Evolutionary conservation across 805 yeast genomes (phyloP), one percentile per base, ranked within the genome.

Genomic region (Kuraishia cidri): DNA sequence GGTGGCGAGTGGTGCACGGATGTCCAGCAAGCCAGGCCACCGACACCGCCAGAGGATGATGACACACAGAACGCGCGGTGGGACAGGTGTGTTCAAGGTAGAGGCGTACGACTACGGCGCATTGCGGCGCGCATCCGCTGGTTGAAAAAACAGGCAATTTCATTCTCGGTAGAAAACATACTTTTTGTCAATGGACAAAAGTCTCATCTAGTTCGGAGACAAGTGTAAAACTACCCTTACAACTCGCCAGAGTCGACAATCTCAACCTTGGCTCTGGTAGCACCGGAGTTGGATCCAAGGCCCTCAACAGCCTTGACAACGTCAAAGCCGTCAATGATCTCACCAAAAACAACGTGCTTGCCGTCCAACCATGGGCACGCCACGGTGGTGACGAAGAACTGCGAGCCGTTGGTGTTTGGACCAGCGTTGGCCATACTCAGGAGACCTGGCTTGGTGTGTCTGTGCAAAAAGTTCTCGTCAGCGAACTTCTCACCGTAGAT

Each of bases 371-470:
- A 84, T 40, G 92, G 81, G 52, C 80, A 69, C 45, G 79, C 69
- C 34, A 83, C 88, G 37, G 95, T 86, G 60, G 96, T 86, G 67
- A 86, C 81, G 74, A 90, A 88, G 66, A 88, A 88, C 68, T 88
- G 97, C 35, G 96, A 87, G 37, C 97, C 97, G 68, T 90, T 90
- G 67, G 97, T 85, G 79, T 86, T 84, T 62, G 94, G 95, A 49
- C 97, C 97, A 43, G 97, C 94, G 60, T 90, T 90, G 60, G 97
- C 97, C 97, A 90, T 90, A 42, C 95, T 85, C 61, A 63, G 81
- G 65, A 73, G 87, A 44, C 72, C 73, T 72, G 70, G 94, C 77
- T 62, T 76, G 69, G 66, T 68, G 66, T 90, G 97, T 54, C 61
- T 78, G 66, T 67, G 66, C 54, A 51, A 43, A 55, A 82, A 82